Percentiles rank a stretch among this genome's conserved stretches.
Evolutionary conservation across 495 filamentous ascomycete genomes (phyloP).

Genomic region (Bombardia bombarda): DNA sequence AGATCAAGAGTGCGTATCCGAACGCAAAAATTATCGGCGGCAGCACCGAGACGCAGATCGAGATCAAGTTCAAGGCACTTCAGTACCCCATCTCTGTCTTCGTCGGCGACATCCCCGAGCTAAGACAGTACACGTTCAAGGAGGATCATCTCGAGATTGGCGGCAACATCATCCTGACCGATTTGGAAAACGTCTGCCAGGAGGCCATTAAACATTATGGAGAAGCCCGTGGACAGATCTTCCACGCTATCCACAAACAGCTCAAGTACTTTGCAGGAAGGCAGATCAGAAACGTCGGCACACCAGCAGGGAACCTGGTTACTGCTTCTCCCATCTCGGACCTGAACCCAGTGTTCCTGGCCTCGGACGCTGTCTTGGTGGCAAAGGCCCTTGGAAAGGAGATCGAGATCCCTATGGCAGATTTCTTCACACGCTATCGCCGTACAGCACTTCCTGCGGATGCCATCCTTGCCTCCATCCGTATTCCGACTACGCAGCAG

Average conservation of each 20-base stretch:
- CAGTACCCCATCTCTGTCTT: constrained; percentile 85
- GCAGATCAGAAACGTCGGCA: constrained; percentile 95
- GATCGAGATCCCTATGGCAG: constrained; percentile 77
- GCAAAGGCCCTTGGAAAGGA: constrained; percentile 65
- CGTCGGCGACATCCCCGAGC: constrained; percentile 85
- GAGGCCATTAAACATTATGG: constrained; percentile 81
- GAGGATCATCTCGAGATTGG: constrained; percentile 81
- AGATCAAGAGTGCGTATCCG: constrained; percentile 82
- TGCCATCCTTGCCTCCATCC: constrained; percentile 76
- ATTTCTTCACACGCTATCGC: constrained; percentile 90
- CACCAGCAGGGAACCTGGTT: constrained; percentile 88
- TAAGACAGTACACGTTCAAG: constrained; percentile 69
- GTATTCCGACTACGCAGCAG: constrained; percentile 65
- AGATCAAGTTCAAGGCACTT: constrained; percentile 96
- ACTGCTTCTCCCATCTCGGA: constrained; percentile 96
- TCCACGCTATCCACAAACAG: constrained; percentile 68
- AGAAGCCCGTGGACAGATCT: constrained; percentile 57
- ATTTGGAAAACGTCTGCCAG: constrained; percentile 64
- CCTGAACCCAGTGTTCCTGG: constrained; percentile 90
- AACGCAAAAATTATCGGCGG: constrained; percentile 91
- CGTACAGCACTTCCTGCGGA: constrained; percentile 74
- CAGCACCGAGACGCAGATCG: constrained; percentile 95
- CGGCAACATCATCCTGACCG: constrained; percentile 84
- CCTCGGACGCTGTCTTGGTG: constrained; percentile 70
- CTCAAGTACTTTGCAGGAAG: constrained; percentile 88